Evolutionary conservation across 2,329 filamentous ascomycete genomes (phyloP).

Genomic region (Hirsutella minnesotensis): DNA sequence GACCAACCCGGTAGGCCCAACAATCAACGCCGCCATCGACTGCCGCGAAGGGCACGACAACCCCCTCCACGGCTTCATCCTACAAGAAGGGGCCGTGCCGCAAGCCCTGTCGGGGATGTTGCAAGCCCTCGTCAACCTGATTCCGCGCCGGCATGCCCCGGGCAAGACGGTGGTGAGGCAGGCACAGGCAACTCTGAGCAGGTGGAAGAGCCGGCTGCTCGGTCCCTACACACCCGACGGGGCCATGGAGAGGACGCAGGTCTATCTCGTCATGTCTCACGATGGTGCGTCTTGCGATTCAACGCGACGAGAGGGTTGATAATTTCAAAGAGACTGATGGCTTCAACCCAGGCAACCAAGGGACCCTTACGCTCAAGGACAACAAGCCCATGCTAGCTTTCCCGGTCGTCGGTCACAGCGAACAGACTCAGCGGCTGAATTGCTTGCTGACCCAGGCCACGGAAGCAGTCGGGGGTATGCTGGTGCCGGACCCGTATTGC

Average conservation of each 20-base stretch:
- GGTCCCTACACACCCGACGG: slow-evolving; percentile 46
- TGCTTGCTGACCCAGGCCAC: slow-evolving; percentile 41
- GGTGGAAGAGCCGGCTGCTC: slow-evolving; percentile 36
- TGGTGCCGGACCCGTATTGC: slow-evolving; percentile 47
- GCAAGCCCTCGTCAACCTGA: slow-evolving; percentile 42
- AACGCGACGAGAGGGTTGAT: no score
- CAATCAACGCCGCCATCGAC: slow-evolving; percentile 52
- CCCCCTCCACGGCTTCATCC: slow-evolving; percentile 48
- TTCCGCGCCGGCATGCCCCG: slow-evolving; percentile 19
- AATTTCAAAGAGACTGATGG: no score
- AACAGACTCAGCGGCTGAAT: slow-evolving; percentile 42
- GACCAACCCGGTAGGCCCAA: slow-evolving; percentile 45
- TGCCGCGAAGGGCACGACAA: slow-evolving; percentile 36
- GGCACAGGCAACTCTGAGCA: slow-evolving; percentile 4
- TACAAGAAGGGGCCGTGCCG: slow-evolving; percentile 52
- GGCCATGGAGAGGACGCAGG: slow-evolving; percentile 46
- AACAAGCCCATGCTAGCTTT: slow-evolving; percentile 50
- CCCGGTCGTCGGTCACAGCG: slow-evolving; percentile 42
- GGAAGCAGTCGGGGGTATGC: slow-evolving; percentile 44
- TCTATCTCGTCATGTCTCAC: slow-evolving; percentile 57
- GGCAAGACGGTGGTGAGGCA: slow-evolving; percentile 1
- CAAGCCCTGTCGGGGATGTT: slow-evolving; percentile 42
- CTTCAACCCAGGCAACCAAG: slow-evolving; percentile 37
- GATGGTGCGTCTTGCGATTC: slow-evolving; percentile 30
- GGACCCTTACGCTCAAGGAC: slow-evolving; percentile 43